Evolutionary conservation across 306 rosid genomes (phyloP), one percentile per base, ranked within the genome.

Genomic region (Glycyrrhiza uralensis): DNA sequence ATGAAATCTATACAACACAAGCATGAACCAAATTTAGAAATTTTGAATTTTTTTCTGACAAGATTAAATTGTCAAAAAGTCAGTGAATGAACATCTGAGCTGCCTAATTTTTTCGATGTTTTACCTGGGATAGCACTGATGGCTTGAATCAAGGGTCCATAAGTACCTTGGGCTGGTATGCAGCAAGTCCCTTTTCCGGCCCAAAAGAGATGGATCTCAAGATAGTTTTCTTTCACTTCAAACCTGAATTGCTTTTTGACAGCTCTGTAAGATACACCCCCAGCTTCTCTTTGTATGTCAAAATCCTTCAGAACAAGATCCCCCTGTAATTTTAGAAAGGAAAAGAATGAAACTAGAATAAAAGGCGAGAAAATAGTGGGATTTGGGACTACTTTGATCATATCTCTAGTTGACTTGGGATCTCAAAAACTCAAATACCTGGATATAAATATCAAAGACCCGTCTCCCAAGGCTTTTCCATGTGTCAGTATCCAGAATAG

Each of bases 181-280:
- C 96, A 89, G 41, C 96, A 89, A 49, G 93, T 89, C 36, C 97
- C 97, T 74, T 92, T 92, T 41, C 97, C 97, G 14, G 94, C 96
- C 97, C 96, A 89, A 71, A 89, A 83, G 30, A 92, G 89, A 83
- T 92, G 97, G 62, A 92, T 76, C 76, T 89, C 97, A 14, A 92
- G 51, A 84, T 56, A 76, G 74, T 85, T 92, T 79, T 86, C 82
- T 35, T 88, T 69, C 29, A 92, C 96, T 28, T 23, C 52, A 80
- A 62, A 85, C 23, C 32, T 69, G 68, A 72, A 86, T 11, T 52
- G 33, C 79, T 0, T 80, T 54, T 8, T 23, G 9, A 86, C 81
- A n/a, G 90, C 84, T 58, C 20, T 76, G 26, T 32, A 61, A 26
- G 87, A 81, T 51, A 35, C 11, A 1, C 90, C 87, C 20, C 93